These are phyloP conservation scores for Penicillium odoratum DNA, from an alignment of 495 filamentous ascomycete species.

Conservation along the genomic window DNA sequence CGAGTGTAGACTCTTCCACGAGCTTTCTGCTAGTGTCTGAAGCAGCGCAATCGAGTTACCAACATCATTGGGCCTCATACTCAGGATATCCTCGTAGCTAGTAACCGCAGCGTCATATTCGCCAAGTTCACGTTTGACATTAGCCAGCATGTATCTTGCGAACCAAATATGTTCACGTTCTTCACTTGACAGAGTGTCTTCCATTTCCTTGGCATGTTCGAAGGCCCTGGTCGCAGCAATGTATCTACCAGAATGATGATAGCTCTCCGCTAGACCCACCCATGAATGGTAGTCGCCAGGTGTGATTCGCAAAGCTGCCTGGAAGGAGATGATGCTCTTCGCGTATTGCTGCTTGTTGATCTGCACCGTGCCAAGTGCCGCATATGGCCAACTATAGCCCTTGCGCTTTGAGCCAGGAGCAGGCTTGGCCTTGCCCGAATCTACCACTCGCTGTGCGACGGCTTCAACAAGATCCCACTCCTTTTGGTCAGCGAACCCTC, in stretches of 20 bases:
- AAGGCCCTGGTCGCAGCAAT: conserved; percentile 93
- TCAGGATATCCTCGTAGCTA: conserved; percentile 71
- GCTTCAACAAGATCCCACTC: conserved; percentile 98
- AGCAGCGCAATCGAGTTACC: conserved; percentile 84
- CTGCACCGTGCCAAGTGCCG: conserved; percentile 94
- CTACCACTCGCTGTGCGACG: conserved; percentile 84
- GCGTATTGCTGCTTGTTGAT: conserved; percentile 90
- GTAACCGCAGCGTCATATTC: conserved; percentile 80
- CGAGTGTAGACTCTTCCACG: conserved; percentile 70
- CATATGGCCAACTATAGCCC: conserved; percentile 92
- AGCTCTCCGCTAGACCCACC: conserved; percentile 94
- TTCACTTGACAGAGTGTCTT: conserved; percentile 38
- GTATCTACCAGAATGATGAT: conserved; percentile 89
- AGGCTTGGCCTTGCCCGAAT: conserved; percentile 85
- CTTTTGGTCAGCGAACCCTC: conserved; percentile 78
- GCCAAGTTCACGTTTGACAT: conserved; percentile 87
- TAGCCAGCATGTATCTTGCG: conserved; percentile 93
- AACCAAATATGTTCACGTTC: conserved; percentile 79
- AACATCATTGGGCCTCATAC: conserved; percentile 66
- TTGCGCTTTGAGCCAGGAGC: conserved; percentile 88
- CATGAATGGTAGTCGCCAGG: conserved; percentile 90
- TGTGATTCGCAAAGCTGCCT: conserved; percentile 79
- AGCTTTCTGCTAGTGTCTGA: conserved; percentile 81
- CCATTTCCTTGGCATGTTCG: conserved; percentile 71
- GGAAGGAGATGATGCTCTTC: conserved; percentile 86